Evolutionary conservation across 176 grass and related monocot species (phyloP).

Genomic region (maize (Zea mays)): Zm-B73-REFERENCE-NAM-5.0 NC_050097.1:195381001-195381500

Average conservation of each 20-base stretch:
- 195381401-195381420: background rate
- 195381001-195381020: slow-evolving; percentile 61
- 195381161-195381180: slow-evolving; percentile 57
- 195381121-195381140: background rate
- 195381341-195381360: background rate
- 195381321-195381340: slow-evolving; percentile 29
- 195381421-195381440: background rate
- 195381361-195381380: background rate
- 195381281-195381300: slow-evolving; percentile 33
- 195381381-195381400: background rate
- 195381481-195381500: too few relatives aligned
- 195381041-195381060: slow-evolving; percentile 70
- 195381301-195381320: slow-evolving; percentile 17
- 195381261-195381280: background rate
- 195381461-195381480: too few relatives aligned
- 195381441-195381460: too few relatives aligned
- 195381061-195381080: slow-evolving; percentile 74
- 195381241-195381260: slow-evolving; percentile 31
- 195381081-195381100: slow-evolving; percentile 35
- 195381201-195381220: slow-evolving; percentile 23
- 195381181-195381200: slow-evolving; percentile 45
- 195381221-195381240: slow-evolving; percentile 74
- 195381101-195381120: slow-evolving; percentile 10
- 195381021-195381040: slow-evolving; percentile 43
- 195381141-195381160: slow-evolving; percentile 16